Percentiles rank a stretch among this genome's conserved stretches.
phyloP scores from a whole-genome alignment of 345 rosid species.

The Eucalyptus sideroxylon region DNA sequence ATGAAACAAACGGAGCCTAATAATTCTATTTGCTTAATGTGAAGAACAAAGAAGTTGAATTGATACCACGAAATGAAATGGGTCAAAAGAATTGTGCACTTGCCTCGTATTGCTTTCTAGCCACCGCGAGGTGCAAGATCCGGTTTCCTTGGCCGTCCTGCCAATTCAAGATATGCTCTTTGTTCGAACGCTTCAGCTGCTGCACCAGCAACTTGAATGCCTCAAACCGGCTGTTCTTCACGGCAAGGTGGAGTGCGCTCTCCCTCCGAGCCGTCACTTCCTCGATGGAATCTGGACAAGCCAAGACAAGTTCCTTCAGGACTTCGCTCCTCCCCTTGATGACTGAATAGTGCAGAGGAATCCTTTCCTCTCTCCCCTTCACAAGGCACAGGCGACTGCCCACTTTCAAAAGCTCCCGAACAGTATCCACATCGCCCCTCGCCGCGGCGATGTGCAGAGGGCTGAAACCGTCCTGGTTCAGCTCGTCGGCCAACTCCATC shows the following conservation, averaged over 20 bases:
- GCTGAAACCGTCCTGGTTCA: constrained; percentile 8
- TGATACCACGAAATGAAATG: background rate
- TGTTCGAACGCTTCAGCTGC: constrained; percentile 1
- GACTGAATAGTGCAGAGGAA: constrained; percentile 23
- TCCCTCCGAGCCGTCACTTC: constrained; percentile 9
- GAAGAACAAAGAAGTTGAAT: background rate
- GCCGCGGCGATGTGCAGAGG: constrained; percentile 18
- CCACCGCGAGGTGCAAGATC: constrained; percentile 14
- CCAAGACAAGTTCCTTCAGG: constrained; percentile 9
- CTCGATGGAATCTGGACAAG: constrained; percentile 10
- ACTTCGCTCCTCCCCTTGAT: constrained; percentile 11
- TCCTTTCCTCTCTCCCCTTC: constrained; percentile 25
- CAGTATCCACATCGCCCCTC: constrained; percentile 3
- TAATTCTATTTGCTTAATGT: background rate
- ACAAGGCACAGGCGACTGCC: constrained; percentile 11
- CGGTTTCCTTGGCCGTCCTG: constrained; percentile 11
- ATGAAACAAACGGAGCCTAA: background rate
- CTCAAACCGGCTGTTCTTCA: constrained; percentile 12
- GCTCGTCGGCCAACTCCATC: constrained; percentile 1
- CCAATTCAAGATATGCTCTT: constrained; percentile 10
- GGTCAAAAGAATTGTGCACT: background rate
- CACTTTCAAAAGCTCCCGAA: constrained; percentile 9
- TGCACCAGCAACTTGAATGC: constrained; percentile 9
- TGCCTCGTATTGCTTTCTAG: constrained; percentile 18
- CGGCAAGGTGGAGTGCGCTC: constrained; percentile 24